phyloP scores from a whole-genome alignment of 345 rosid species.

The Eucalyptus guilfoylei region DNA sequence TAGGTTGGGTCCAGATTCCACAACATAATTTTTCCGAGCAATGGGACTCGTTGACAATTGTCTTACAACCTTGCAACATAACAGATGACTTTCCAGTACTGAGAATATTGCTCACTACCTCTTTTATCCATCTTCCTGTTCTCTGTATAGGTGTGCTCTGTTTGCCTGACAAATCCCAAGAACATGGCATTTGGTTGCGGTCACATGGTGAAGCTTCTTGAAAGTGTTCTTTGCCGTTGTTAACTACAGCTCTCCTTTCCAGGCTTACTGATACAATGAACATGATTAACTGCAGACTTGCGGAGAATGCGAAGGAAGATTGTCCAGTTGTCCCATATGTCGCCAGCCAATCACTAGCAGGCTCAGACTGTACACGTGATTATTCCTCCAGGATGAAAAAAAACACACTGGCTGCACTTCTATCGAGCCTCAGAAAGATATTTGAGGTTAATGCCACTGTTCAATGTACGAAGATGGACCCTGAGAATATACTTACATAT shows the following conservation, averaged over 20 bases:
- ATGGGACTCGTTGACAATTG: not conserved
- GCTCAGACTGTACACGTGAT: not conserved
- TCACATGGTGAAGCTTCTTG: constrained; percentile 8
- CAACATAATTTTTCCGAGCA: not conserved
- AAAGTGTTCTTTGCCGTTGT: not conserved
- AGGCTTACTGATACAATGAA: not conserved
- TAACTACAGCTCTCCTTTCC: not conserved
- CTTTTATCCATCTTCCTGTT: not conserved
- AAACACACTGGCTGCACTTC: not conserved
- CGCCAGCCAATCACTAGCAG: not conserved
- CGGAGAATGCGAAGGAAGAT: not conserved
- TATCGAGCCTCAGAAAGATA: not conserved
- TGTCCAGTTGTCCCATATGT: constrained; percentile 1
- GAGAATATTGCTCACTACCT: not conserved
- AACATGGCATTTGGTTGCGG: constrained; percentile 99
- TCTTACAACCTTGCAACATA: not conserved
- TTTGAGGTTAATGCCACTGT: not conserved
- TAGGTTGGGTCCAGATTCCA: not conserved
- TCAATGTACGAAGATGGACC: not conserved
- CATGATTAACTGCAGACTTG: not conserved
- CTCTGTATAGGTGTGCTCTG: constrained; percentile 58
- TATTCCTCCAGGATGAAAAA: not conserved
- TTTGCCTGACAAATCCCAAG: constrained; percentile 62
- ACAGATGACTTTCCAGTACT: not conserved
- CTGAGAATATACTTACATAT: not conserved